Evolutionary conservation across 345 rosid genomes (phyloP), one percentile per base, ranked within the genome.

Genomic region (Lepidium didymum): DNA sequence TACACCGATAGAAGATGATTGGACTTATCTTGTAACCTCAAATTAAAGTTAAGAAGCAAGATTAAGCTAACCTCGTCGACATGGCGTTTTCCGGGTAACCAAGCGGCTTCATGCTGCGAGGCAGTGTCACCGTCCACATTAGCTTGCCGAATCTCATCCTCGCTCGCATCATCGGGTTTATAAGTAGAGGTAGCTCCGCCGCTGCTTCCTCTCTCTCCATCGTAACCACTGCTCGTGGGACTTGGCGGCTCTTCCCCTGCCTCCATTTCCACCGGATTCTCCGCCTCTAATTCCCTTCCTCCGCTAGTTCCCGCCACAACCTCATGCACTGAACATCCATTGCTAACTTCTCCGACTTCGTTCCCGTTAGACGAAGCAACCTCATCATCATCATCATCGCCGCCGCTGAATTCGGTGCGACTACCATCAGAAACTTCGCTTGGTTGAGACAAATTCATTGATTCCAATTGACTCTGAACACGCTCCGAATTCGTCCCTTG

Each of bases 221-320:
- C 99, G 59, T 91, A 94, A 8, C 99, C 97, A 33, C 99, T 91
- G 56, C 96, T 94, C 47, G 90, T 86, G 16, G 99, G 93, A 70
- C 96, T 91, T 34, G 81, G 68, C 57, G 82, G 86, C 56, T 76
- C 81, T 34, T 78, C 86, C 38, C 71, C 79, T 14, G 77, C 90
- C 62, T 81, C 91, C 75, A 78, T 85, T 73, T 86, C 88, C 41
- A 80, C 64, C 69, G 81, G 90, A 72, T 79, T 78, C 58, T 79
- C 84, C 73, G 49, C 63, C 75, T 42, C 77, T 35, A 79, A 75
- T 55, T 60, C 77, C 71, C 72, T 67, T 53, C 56, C 69, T 44
- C 68, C 67, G 8, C 63, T 62, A 63, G 7, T 34, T 67, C 42
- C 64, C 76, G 21, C 58, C 45, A 74, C 18, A 19, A 7, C 27